Evolutionary conservation across 2,329 filamentous ascomycete species (phyloP), one percentile per base, ranked within the genome.

Genomic region (Neofusicoccum parvum): DNA sequence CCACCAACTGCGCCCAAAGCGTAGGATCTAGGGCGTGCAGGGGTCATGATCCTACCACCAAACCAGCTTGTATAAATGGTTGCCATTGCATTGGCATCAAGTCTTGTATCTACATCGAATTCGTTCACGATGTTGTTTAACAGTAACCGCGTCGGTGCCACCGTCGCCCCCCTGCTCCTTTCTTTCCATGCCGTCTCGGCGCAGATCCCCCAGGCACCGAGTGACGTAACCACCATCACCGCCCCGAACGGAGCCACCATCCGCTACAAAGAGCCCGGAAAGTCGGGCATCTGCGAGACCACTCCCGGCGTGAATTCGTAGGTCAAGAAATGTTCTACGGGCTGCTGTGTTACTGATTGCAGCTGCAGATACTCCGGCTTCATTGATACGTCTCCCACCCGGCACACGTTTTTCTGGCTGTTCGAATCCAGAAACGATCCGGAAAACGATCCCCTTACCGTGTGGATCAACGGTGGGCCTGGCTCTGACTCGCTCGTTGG

Each of bases 351-450:
- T 10, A 6, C 20, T 43, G 37, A 56, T 11, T 9, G 12, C 2
- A 6, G 34, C 9, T 20, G 2, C 43, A 64, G 62, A 20, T 64
- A 64, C 41, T 64, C 62, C 10, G 62, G 62, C 17, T 64, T 46
- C 51, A 64, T 64, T n/a, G 50, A 64, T 11, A 43, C 51, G 3
- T 64, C 62, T 20, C 32, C 50, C 2, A 58, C 32, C 9, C 9
- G 14, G 7, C 62, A 86, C 69, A 87, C 83, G 27, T 89, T 87
- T 73, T 89, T 89, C 73, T 87, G 85, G 85, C 89, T 87, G 71
- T 88, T 89, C 69, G 86, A 88, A 67, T 81, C 86, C 0, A 79
- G 86, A 15, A 83, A 86, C 62, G 81, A 86, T 70, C 82, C 86
- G 1, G 70, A 74, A 9, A 83, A 84, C 70, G 86, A 85, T 0